These are phyloP conservation scores for Mollisia scopiformis DNA, from an alignment of 2,329 filamentous ascomycete genomes.

Conservation along the genomic window DNA sequence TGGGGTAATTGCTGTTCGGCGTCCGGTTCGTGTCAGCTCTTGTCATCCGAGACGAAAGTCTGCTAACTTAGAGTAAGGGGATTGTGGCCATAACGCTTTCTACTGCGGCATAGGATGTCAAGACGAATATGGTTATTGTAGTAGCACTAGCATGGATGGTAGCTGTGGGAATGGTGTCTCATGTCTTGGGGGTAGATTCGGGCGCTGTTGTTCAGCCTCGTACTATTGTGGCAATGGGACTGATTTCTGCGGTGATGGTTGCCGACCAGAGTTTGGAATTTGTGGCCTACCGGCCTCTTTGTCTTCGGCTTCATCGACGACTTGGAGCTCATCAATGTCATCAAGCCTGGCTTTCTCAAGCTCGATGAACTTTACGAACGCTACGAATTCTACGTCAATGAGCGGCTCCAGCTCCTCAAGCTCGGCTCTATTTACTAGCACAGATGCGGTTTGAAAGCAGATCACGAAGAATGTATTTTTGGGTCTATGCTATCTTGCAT, in stretches of 20 bases:
- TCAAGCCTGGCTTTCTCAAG: not conserved
- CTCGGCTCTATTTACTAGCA: not conserved
- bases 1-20: not conserved
- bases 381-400: not conserved
- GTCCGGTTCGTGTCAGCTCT: not conserved
- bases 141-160: constrained; percentile 2
- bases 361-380: not conserved
- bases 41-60: not conserved
- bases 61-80: not conserved
- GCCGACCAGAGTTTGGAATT: constrained; percentile 2
- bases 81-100: not conserved
- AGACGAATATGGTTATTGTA: constrained; percentile 1
- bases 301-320: not conserved
- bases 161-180: constrained; percentile 9
- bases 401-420: not conserved
- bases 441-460: too few relatives aligned
- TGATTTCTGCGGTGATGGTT: constrained; percentile 4
- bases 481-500: too few relatives aligned
- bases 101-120: not conserved
- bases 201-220: constrained; percentile 8
- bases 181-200: not conserved
- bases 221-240: constrained; percentile 5
- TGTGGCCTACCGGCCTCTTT: not conserved
- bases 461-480: too few relatives aligned
- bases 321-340: not conserved